Percentiles rank a stretch among this genome's conserved stretches.
Conservation (phyloP, 306 rosid genomes). For the Prunus davidiana region DNA sequence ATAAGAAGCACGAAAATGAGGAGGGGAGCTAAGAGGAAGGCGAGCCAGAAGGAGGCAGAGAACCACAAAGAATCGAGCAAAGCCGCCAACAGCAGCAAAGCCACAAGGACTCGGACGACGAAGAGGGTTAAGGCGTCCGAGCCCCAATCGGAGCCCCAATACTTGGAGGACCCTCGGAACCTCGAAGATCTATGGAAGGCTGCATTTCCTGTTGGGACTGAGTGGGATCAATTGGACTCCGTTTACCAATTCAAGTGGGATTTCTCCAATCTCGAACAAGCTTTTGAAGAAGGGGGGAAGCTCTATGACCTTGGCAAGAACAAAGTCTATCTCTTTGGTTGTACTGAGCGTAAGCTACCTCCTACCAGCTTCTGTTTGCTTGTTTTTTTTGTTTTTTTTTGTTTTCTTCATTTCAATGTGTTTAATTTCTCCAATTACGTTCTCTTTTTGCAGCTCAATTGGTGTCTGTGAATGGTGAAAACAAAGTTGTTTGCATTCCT, state of each 20-base stretch:
- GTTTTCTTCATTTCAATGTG: background rate
- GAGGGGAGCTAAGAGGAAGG: conserved; percentile 58
- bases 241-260: conserved; percentile 45
- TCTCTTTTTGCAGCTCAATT: conserved; percentile 64
- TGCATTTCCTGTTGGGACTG: conserved; percentile 48
- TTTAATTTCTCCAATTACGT: conserved; percentile 7
- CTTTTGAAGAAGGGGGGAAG: conserved; percentile 76
- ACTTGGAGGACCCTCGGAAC: conserved; percentile 44
- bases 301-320: conserved; percentile 36
- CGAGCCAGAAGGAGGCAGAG: conserved; percentile 18
- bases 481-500: conserved; percentile 68
- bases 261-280: conserved; percentile 50
- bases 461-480: conserved; percentile 61
- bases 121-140: conserved; percentile 49
- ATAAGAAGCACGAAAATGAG: conserved; percentile 22
- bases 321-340: conserved; percentile 76
- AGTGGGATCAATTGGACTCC: conserved; percentile 45
- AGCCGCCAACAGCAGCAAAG: conserved; percentile 19
- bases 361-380: conserved; percentile 9
- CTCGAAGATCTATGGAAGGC: conserved; percentile 46
- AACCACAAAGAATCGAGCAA: background rate
- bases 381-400: background rate
- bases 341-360: conserved; percentile 45
- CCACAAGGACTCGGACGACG: conserved; percentile 34
- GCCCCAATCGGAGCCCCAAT: conserved; percentile 37